Base-by-base conservation (phyloP, 1,284 basidiomycete species). In the Leucoagaricus sp. region DNA sequence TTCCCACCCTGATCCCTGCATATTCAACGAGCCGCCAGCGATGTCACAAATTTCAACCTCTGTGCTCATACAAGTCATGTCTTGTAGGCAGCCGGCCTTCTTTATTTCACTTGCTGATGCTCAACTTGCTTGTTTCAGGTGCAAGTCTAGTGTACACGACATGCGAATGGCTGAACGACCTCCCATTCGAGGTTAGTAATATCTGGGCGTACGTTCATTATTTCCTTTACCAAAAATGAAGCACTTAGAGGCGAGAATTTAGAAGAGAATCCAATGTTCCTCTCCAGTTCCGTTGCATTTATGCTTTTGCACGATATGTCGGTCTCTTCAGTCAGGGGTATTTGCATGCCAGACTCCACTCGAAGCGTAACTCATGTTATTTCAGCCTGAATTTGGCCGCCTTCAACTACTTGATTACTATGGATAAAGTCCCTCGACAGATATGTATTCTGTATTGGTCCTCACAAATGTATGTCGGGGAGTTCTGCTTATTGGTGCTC, bases 241-340 rank as follows among this genome's bases (percentile, higher is more conserved):
- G 15, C 13, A 38, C 17, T n/a, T 38, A n/a, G 36, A 8, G 36
- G 36, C 17, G 6, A 15, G 36, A n/a, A n/a, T n/a, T n/a, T n/a
- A n/a, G n/a, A n/a, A 54, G 53, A n/a, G 29, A 17, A 10, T 12
- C 45, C 19, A 19, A 12, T 19, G 13, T 54, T 19, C 45, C 53
- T 28, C 23, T 51, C 5, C 41, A 58, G 10, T 25, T 60, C 9
- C 50, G 58, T 25, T 55, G 41, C 19, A 45, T 58, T 8, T 61
- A 60, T 41, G 26, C 42, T 15, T 31, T 19, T 6, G 50, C 61
- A 10, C 45, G 58, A 48, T 61, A 60, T n/a, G 40, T 54, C 1
- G 59, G 52, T 7, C 34, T 63, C 17, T 12, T 59, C 7, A 44
- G 55, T 21, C 53, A 57, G n/a, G 34, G 55, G 61, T 63, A 44